These are phyloP conservation scores for Castanospermum australe DNA, from an alignment of 306 rosid genomes.

Conservation along the genomic window DNA sequence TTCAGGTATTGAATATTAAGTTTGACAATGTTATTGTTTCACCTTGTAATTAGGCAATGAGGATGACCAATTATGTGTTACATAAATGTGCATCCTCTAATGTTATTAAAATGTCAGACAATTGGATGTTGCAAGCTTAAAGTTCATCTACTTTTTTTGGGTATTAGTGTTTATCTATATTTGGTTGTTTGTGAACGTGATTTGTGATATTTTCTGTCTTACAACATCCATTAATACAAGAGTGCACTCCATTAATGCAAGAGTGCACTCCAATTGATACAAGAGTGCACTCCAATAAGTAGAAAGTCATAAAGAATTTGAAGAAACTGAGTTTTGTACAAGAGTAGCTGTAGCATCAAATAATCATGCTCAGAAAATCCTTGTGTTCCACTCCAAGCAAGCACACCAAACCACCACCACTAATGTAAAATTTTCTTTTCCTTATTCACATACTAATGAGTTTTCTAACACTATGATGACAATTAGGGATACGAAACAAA, in stretches of 20 bases:
- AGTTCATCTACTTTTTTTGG: slow-evolving; percentile 17
- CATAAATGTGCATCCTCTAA: background rate
- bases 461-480: slow-evolving; percentile 33
- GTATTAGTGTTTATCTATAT: background rate
- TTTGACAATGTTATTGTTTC: slow-evolving; percentile 5
- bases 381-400: too few species aligned
- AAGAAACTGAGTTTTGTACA: too few species aligned
- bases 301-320: too few species aligned
- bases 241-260: too few species aligned
- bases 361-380: too few species aligned
- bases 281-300: too few species aligned
- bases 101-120: background rate
- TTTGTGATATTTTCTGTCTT: slow-evolving; percentile 8
- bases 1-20: slow-evolving; percentile 56
- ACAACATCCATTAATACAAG: too few species aligned
- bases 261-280: too few species aligned
- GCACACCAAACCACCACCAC: too few species aligned
- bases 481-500: slow-evolving; percentile 58
- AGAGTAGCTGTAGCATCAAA: too few species aligned
- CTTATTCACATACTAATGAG: background rate
- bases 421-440: too few species aligned
- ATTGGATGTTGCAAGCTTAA: background rate
- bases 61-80: background rate
- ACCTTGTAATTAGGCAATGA: background rate
- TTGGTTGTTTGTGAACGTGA: background rate